Evolutionary conservation across 139 green algal species (phyloP).

Genomic region (Edaphochlamys debaryana): DNA sequence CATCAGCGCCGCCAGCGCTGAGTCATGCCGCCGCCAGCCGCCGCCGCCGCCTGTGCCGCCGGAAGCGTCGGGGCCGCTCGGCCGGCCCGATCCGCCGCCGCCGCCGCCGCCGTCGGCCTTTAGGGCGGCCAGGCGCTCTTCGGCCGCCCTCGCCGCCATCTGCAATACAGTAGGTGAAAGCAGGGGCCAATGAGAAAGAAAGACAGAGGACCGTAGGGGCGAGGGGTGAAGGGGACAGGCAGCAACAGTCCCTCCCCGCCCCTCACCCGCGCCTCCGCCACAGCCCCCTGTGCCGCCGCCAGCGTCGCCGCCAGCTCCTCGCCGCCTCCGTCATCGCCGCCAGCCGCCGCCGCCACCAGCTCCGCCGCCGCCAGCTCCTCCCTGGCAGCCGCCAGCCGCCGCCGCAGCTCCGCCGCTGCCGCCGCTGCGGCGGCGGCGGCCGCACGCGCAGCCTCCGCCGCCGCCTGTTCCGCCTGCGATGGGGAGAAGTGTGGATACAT

Average conservation of each 20-base stretch:
- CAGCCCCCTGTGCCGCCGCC: background rate
- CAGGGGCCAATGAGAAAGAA: no score
- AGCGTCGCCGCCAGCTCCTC: background rate
- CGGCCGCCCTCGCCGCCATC: no score
- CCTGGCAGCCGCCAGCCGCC: background rate
- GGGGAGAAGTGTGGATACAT: no score
- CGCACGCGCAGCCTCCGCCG: no score
- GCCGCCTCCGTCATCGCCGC: background rate
- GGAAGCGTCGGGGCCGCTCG: no score
- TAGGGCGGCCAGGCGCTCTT: no score
- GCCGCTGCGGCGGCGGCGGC: background rate
- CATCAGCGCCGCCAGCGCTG: background rate
- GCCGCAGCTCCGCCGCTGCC: background rate
- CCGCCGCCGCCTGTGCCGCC: slow-evolving; percentile 5
- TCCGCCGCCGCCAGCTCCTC: background rate
- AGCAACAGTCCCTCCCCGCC: no score
- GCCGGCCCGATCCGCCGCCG: no score
- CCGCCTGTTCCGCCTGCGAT: background rate
- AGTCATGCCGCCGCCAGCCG: background rate
- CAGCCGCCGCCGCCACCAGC: background rate
- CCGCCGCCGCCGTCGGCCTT: no score
- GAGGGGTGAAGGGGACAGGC: no score
- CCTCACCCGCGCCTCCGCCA: slow-evolving; percentile 5
- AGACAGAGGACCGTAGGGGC: no score
- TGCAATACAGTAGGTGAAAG: no score